Base-by-base conservation (phyloP, 1,139 yeast species). In the Trichomonascaceae sp. region DNA sequence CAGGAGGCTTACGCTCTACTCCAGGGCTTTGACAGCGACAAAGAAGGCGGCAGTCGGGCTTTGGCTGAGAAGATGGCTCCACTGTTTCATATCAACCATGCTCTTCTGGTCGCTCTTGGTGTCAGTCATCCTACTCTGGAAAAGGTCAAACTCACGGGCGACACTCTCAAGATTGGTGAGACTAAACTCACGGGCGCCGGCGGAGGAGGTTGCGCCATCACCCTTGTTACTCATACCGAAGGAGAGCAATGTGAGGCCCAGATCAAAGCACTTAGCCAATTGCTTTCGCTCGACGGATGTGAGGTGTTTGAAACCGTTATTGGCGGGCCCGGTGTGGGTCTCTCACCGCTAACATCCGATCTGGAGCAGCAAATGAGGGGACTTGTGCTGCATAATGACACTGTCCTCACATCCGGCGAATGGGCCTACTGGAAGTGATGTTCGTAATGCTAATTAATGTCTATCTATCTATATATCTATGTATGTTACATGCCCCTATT, bases 181-280 rank as follows among this genome's bases (percentile, higher is more conserved):
- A 87, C 99, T 1, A 89, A 89, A 56, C 67, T 89, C 40, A 89
- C 98, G 0, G 99, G 99, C 29, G 98, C 98, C 0, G 99, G 99
- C 17, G 98, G 98, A 14, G 99, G 99, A 30, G 99, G 99, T 1
- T 89, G 99, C 62, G 94, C 96, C 14, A 78, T 92, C 37, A 89
- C 97, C 0, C 61, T 89, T 34, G 65, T 87, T 9, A 64, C 72
- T 33, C 76, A 71, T 33, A 65, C 64, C 8, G 62, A 61, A 3
- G 51, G 26, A 14, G 16, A 30, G 15, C 26, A 55, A 6, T 20
- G 23, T 11, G 23, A 20, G 23, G 9, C 6, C 6, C 23, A 20
- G 23, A 20, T 20, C 11, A 20, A 20, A 20, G 11, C 1, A 61
- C 54, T 28, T 11, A 11, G 9, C 9, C 48, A 41, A 1, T 43